Evolutionary conservation across 2,329 filamentous ascomycete species (phyloP).

Genomic region (Alternaria solani): DNA sequence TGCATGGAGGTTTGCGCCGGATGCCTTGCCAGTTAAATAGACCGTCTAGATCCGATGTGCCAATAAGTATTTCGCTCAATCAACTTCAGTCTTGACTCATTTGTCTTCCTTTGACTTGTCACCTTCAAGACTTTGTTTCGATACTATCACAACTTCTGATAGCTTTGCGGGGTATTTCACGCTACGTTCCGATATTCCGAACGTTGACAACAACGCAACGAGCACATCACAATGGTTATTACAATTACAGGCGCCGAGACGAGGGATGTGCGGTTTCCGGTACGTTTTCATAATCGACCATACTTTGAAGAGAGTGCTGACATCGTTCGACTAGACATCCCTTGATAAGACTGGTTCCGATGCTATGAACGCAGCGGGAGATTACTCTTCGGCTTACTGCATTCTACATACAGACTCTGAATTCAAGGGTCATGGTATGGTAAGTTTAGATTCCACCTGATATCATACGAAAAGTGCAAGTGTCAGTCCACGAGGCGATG

Average conservation of each 20-base stretch:
- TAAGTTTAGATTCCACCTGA: slow-evolving; percentile 57
- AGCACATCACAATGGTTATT: slow-evolving; percentile 49
- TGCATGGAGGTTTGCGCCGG: slow-evolving; percentile 7
- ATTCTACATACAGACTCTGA: slow-evolving; percentile 82
- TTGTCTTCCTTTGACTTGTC: not conserved
- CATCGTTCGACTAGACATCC: slow-evolving; percentile 67
- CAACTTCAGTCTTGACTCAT: not conserved
- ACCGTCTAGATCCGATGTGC: slow-evolving; percentile 10
- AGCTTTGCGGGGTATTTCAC: slow-evolving; percentile 13
- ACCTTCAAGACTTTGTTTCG: not conserved
- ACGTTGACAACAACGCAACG: not conserved
- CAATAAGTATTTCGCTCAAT: slow-evolving; percentile 5
- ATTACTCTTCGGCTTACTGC: slow-evolving; percentile 95
- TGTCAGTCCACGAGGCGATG: not conserved
- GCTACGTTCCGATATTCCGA: slow-evolving; percentile 19
- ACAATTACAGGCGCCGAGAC: slow-evolving; percentile 58
- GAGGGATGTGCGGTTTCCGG: slow-evolving; percentile 60
- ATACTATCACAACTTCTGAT: not conserved
- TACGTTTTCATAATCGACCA: slow-evolving; percentile 30
- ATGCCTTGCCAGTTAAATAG: slow-evolving; percentile 11
- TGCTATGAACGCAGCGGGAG: slow-evolving; percentile 93
- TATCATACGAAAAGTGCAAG: not conserved
- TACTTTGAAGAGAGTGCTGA: not conserved
- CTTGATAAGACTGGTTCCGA: slow-evolving; percentile 96
- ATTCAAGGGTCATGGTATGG: slow-evolving; percentile 80